A percentile compares a stretch with the other conserved stretches of the same genome.
Conservation (phyloP, 2,329 filamentous ascomycete genomes). For the Rutstroemia sydowiana region DNA sequence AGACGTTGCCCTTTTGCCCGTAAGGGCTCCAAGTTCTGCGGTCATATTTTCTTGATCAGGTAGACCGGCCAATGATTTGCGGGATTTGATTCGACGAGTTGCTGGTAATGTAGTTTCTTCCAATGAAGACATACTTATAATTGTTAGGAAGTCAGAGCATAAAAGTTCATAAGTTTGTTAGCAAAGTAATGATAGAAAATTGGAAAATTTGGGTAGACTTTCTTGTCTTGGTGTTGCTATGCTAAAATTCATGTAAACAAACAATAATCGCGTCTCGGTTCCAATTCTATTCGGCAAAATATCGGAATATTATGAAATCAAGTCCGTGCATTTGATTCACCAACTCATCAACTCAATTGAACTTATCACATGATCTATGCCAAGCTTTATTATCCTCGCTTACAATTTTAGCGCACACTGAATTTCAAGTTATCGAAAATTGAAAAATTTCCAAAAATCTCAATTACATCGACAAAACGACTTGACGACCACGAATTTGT, state of each 20-base stretch:
- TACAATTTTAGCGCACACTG: constrained; percentile 15
- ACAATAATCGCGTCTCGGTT: constrained; percentile 12
- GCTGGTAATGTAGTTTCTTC: constrained; percentile 46
- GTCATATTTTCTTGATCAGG: constrained; percentile 76
- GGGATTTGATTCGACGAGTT: constrained; percentile 44
- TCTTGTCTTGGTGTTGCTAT: constrained; percentile 16
- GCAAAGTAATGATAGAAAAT: constrained; percentile 2
- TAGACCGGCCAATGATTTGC: constrained; percentile 66
- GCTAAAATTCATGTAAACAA: constrained; percentile 19
- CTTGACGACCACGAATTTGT: constrained; percentile 21
- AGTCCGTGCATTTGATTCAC: constrained; percentile 10
- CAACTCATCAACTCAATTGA: background rate
- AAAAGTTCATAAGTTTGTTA: background rate
- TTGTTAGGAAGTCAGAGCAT: background rate
- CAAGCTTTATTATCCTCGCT: constrained; percentile 7
- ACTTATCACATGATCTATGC: background rate
- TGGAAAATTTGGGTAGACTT: constrained; percentile 9
- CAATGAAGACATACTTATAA: constrained; percentile 32
- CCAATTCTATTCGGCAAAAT: background rate
- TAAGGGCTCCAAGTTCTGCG: constrained; percentile 49
- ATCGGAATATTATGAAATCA: background rate
- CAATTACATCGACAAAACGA: constrained; percentile 16
- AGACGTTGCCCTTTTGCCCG: constrained; percentile 20
- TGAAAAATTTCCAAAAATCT: constrained; percentile 7
- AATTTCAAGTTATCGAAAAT: constrained; percentile 12